Evolutionary conservation across 441 rosid genomes (phyloP).

Genomic region (Erodium moschatum): DNA sequence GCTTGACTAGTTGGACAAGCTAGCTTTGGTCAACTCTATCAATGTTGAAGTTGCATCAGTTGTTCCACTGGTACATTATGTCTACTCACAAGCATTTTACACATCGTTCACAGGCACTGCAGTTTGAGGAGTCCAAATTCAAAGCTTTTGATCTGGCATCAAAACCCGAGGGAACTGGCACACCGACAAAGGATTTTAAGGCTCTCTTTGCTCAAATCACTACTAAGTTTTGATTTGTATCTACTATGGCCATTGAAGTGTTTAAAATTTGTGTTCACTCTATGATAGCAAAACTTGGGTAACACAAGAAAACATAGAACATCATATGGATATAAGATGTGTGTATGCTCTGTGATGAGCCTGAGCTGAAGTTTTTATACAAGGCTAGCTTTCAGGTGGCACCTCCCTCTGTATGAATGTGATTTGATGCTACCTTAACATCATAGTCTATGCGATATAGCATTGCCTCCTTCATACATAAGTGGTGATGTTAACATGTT

Average conservation of each 20-base stretch:
- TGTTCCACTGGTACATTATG: background rate
- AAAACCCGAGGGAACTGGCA: slow-evolving; percentile 66
- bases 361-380: too few relatives aligned
- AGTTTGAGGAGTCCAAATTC: slow-evolving; percentile 61
- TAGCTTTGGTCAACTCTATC: too few relatives aligned
- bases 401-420: too few relatives aligned
- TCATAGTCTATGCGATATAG: too few relatives aligned
- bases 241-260: background rate
- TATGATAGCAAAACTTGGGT: background rate
- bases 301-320: background rate
- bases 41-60: too few relatives aligned
- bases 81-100: background rate
- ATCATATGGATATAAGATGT: background rate
- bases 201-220: slow-evolving; percentile 61
- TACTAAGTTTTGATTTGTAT: slow-evolving; percentile 41
- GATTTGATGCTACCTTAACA: too few relatives aligned
- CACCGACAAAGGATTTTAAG: slow-evolving; percentile 78
- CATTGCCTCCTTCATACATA: too few relatives aligned
- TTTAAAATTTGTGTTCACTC: background rate
- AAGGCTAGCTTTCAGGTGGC: too few relatives aligned
- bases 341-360: too few relatives aligned
- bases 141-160: slow-evolving; percentile 94
- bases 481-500: too few relatives aligned
- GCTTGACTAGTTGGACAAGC: too few relatives aligned
- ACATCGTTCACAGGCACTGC: slow-evolving; percentile 47